Evolutionary conservation across 2,329 filamentous ascomycete species (phyloP).

Genomic region (Penicillium sp.): DNA sequence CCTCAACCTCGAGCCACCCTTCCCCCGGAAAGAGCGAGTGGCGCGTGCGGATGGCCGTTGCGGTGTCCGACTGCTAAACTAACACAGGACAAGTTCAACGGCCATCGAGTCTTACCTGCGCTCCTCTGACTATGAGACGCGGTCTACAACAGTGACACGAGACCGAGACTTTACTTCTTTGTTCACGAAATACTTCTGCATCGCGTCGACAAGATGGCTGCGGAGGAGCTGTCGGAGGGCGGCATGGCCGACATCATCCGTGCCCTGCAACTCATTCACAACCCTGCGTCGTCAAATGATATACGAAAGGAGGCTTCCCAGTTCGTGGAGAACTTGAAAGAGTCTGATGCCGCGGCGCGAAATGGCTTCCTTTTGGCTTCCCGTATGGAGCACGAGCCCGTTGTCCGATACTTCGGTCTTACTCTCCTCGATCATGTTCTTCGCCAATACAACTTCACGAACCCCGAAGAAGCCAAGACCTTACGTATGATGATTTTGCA

Average conservation of each 20-base stretch:
- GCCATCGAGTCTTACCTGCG: constrained; percentile 13
- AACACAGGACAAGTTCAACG: constrained; percentile 23
- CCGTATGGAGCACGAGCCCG: constrained; percentile 69
- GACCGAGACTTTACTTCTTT: background rate
- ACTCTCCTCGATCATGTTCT: constrained; percentile 88
- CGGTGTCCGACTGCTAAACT: constrained; percentile 21
- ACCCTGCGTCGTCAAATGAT: constrained; percentile 74
- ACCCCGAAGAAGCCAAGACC: constrained; percentile 62
- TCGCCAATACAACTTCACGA: constrained; percentile 75
- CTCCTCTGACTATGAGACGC: constrained; percentile 1
- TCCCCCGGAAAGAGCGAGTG: constrained; percentile 7
- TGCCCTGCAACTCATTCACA: constrained; percentile 85
- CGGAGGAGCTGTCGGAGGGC: constrained; percentile 36
- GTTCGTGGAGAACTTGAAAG: constrained; percentile 84
- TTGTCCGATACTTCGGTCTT: constrained; percentile 90
- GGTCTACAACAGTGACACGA: background rate
- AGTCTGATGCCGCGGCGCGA: constrained; percentile 71
- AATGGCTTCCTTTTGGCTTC: constrained; percentile 81
- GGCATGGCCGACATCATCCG: constrained; percentile 62
- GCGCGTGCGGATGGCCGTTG: constrained; percentile 22
- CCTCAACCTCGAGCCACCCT: background rate
- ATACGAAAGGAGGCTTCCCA: constrained; percentile 76
- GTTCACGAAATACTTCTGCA: background rate
- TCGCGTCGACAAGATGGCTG: constrained; percentile 29
- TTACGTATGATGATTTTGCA: constrained; percentile 75